Conservation (phyloP, 2,329 filamentous ascomycete genomes). For the Botrytis tulipae region DNA sequence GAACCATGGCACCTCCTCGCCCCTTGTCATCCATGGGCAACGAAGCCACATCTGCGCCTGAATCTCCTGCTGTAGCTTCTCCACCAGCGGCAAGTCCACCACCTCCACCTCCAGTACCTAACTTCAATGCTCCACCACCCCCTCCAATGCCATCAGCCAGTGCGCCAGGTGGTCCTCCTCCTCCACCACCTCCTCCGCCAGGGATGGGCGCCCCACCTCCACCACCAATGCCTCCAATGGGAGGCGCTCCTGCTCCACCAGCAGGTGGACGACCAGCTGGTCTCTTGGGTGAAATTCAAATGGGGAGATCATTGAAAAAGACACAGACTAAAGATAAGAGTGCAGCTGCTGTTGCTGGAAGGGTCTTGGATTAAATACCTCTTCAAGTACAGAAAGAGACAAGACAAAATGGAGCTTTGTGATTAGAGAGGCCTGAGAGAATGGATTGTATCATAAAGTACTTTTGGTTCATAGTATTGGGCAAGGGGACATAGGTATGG, state of each 20-base stretch:
- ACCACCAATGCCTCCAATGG: constrained; percentile 44
- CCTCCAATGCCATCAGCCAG: constrained; percentile 48
- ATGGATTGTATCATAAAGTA: constrained; percentile 9
- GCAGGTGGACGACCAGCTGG: constrained; percentile 52
- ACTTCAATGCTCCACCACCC: constrained; percentile 44
- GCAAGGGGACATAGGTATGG: not conserved
- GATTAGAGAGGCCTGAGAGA: not conserved
- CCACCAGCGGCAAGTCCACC: constrained; percentile 46
- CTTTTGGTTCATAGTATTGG: not conserved
- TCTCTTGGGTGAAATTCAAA: constrained; percentile 79
- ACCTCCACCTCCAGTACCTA: constrained; percentile 48
- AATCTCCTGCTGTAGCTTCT: constrained; percentile 42
- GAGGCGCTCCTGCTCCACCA: constrained; percentile 30
- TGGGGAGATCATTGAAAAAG: constrained; percentile 78
- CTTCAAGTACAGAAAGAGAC: not conserved
- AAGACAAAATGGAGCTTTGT: not conserved
- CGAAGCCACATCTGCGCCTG: constrained; percentile 50
- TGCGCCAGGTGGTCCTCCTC: constrained; percentile 44
- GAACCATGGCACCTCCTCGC: constrained; percentile 91
- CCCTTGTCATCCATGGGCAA: constrained; percentile 81
- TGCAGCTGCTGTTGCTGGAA: constrained; percentile 67
- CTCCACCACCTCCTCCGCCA: constrained; percentile 39
- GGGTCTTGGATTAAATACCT: constrained; percentile 52
- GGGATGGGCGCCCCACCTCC: constrained; percentile 36
- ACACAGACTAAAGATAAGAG: constrained; percentile 88